These are phyloP conservation scores for Tilletia indica DNA, from an alignment of 1,284 basidiomycete species.

Conservation along the genomic window DNA sequence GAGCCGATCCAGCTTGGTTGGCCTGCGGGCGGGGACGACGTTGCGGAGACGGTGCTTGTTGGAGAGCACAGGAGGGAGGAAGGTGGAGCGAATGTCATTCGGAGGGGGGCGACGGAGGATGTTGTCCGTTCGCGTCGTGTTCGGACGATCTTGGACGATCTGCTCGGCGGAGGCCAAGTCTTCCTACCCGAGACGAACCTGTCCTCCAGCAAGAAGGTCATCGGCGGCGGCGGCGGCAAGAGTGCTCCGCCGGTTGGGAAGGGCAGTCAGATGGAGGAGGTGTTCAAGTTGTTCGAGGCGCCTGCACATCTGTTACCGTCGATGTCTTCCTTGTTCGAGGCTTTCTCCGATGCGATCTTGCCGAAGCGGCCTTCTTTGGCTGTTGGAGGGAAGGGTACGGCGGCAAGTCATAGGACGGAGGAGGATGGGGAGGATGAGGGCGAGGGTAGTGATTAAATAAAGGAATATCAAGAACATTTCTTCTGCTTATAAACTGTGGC, in stretches of 20 bases:
- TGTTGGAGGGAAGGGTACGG: neutral
- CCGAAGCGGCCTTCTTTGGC: slow-evolving; percentile 33
- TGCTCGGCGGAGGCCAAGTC: slow-evolving; percentile 64
- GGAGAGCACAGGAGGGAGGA: slow-evolving; percentile 54
- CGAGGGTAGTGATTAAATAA: too few species aligned
- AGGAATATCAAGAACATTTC: too few species aligned
- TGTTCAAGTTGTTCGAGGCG: slow-evolving; percentile 66
- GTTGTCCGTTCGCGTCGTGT: slow-evolving; percentile 51
- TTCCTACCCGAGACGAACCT: slow-evolving; percentile 59
- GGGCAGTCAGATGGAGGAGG: slow-evolving; percentile 14
- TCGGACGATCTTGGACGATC: slow-evolving; percentile 75
- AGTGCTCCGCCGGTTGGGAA: neutral
- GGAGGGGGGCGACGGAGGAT: slow-evolving; percentile 31
- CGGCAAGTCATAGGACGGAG: neutral
- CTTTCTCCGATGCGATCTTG: slow-evolving; percentile 70
- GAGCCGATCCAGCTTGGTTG: slow-evolving; percentile 34
- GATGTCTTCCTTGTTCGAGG: slow-evolving; percentile 71
- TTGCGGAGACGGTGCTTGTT: slow-evolving; percentile 51
- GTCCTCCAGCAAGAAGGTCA: neutral
- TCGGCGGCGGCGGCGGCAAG: neutral
- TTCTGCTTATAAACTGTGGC: too few species aligned
- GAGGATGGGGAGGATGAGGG: neutral
- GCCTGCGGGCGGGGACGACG: slow-evolving; percentile 37
- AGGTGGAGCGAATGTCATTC: slow-evolving; percentile 64
- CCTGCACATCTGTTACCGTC: slow-evolving; percentile 79